Evolutionary conservation across 2,329 filamentous ascomycete genomes (phyloP).

Genomic region (Davidsoniella australis): DNA sequence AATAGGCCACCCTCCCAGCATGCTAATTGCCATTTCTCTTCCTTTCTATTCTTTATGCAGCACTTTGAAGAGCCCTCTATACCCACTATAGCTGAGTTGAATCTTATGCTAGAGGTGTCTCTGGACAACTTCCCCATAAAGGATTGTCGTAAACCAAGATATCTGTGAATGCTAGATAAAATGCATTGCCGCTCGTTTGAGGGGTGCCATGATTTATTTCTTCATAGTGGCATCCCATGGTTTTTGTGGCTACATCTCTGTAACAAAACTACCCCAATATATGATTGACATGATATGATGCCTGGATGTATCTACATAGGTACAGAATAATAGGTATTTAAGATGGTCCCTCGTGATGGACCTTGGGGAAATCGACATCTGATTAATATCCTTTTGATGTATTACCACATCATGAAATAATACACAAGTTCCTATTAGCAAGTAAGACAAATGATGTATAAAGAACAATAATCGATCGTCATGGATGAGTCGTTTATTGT

Average conservation of each 20-base stretch:
- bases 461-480: too few relatives aligned
- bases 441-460: too few relatives aligned
- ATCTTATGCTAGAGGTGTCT: slow-evolving; percentile 7
- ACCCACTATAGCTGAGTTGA: neutral
- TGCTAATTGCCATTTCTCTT: slow-evolving; percentile 13
- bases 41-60: slow-evolving; percentile 19
- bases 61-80: slow-evolving; percentile 14
- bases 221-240: slow-evolving; percentile 28
- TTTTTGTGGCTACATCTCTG: slow-evolving; percentile 24
- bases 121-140: slow-evolving; percentile 10
- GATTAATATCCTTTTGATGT: too few relatives aligned
- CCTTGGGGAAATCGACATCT: too few relatives aligned
- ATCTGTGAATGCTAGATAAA: slow-evolving; percentile 21
- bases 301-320: too few relatives aligned
- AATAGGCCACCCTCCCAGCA: slow-evolving; percentile 1
- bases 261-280: too few relatives aligned
- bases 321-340: too few relatives aligned
- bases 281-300: too few relatives aligned
- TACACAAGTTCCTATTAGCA: too few relatives aligned
- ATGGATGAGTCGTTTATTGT: too few relatives aligned
- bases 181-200: slow-evolving; percentile 25
- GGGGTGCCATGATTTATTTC: slow-evolving; percentile 23
- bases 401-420: too few relatives aligned
- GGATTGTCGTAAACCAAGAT: slow-evolving; percentile 8
- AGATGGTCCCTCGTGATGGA: too few relatives aligned